phyloP scores from a whole-genome alignment of 441 rosid genomes.

The Pelargonium australe region DNA sequence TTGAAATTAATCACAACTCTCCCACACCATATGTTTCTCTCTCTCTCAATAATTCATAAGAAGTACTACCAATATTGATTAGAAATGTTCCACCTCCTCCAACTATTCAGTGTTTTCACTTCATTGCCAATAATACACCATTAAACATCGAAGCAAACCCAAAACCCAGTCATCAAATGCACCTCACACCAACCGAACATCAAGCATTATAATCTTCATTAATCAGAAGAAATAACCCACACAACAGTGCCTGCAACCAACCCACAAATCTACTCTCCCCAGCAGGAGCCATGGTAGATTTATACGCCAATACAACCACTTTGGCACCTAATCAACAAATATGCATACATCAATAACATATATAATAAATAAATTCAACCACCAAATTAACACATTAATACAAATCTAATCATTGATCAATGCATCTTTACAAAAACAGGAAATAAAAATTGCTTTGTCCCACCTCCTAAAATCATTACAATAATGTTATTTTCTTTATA shows the following conservation, averaged over 20 bases:
- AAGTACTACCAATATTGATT: conserved; percentile 18
- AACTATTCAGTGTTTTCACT: conserved; percentile 32
- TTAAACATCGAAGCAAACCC: conserved; percentile 25
- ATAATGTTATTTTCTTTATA: conserved; percentile 4
- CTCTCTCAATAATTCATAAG: conserved; percentile 27
- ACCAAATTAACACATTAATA: background rate
- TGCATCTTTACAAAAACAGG: background rate
- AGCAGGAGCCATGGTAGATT: background rate
- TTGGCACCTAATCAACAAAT: background rate
- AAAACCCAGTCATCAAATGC: conserved; percentile 30
- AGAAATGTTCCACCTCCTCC: conserved; percentile 26
- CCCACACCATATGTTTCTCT: conserved; percentile 9
- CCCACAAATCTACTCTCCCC: conserved; percentile 8
- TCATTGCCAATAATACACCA: conserved; percentile 11
- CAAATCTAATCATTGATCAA: conserved; percentile 1
- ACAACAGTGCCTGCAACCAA: conserved; percentile 17
- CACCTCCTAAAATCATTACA: background rate
- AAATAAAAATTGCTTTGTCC: background rate
- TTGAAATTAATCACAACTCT: conserved; percentile 3
- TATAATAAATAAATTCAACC: conserved; percentile 1
- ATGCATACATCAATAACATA: background rate
- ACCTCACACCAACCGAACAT: conserved; percentile 24
- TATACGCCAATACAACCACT: background rate
- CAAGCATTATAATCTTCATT: background rate
- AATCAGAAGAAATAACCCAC: background rate